A percentile compares a stretch with the other conserved stretches of the same genome.
Evolutionary conservation across 2,329 filamentous ascomycete genomes (phyloP).

Genomic region (Aspergillus floridensis): DNA sequence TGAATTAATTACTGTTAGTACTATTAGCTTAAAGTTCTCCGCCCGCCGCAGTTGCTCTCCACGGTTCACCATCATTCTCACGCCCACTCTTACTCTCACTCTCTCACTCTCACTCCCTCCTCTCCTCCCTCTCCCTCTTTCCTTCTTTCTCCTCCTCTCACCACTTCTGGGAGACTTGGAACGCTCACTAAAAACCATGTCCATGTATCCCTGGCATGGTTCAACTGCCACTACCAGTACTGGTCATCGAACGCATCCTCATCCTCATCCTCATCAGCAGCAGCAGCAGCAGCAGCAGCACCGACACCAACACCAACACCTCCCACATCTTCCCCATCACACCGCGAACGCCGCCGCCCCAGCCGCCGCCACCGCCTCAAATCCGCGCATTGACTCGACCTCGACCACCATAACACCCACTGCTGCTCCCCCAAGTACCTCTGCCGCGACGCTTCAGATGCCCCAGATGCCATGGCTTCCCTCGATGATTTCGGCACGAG

Average conservation of each 20-base stretch:
- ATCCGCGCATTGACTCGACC: constrained; percentile 13
- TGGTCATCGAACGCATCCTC: neutral
- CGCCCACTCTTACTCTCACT: neutral
- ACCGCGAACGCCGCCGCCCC: constrained; percentile 2
- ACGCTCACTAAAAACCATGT: neutral
- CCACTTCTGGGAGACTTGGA: too few relatives aligned
- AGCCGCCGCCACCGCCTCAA: constrained; percentile 5
- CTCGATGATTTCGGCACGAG: constrained; percentile 20
- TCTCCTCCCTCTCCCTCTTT: neutral
- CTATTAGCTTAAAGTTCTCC: neutral
- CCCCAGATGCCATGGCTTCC: constrained; percentile 27
- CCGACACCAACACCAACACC: neutral
- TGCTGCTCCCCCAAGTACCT: neutral
- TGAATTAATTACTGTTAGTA: neutral
- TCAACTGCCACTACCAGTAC: constrained; percentile 1
- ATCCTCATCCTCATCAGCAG: neutral
- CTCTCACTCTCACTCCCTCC: neutral
- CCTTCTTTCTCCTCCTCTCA: neutral
- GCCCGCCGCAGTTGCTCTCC: neutral
- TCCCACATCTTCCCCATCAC: constrained; percentile 1
- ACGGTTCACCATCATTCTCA: too few relatives aligned
- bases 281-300: neutral
- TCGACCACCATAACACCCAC: constrained; percentile 3
- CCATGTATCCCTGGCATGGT: constrained; percentile 22
- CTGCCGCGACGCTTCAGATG: constrained; percentile 22